These are phyloP conservation scores for Diaporthe sp. DNA, from an alignment of 2,329 filamentous ascomycete genomes.

Conservation along the genomic window DNA sequence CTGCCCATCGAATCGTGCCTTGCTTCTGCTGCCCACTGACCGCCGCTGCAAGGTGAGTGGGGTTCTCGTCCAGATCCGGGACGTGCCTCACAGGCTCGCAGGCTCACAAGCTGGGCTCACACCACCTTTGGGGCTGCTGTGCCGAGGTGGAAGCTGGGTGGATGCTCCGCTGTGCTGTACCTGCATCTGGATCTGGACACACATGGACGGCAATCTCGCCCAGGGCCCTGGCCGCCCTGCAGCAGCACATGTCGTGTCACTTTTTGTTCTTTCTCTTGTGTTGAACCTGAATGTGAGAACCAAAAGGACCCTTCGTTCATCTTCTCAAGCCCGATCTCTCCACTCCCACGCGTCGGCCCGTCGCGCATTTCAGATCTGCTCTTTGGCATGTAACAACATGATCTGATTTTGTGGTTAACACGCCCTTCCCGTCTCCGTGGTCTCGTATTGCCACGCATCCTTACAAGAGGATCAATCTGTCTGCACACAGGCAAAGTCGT, in stretches of 20 bases:
- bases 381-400: background rate
- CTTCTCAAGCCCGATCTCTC: background rate
- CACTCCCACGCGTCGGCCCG: constrained; percentile 22
- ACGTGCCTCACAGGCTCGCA: background rate
- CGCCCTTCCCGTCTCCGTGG: background rate
- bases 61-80: background rate
- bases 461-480: background rate
- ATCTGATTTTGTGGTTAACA: background rate
- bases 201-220: constrained; percentile 15
- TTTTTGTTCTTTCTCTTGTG: background rate
- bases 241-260: constrained; percentile 16
- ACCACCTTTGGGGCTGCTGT: background rate
- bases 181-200: constrained; percentile 2
- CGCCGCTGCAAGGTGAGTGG: constrained; percentile 7
- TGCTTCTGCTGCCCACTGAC: background rate
- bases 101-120: background rate
- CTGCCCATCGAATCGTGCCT: background rate
- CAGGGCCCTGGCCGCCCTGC: background rate
- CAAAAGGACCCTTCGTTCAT: background rate
- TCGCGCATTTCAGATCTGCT: constrained; percentile 6
- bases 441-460: background rate
- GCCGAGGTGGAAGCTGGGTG: background rate
- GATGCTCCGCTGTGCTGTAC: background rate
- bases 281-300: background rate
- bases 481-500: background rate